Conservation (phyloP, 495 filamentous ascomycete species). For the Penicillium bialowiezense region DNA sequence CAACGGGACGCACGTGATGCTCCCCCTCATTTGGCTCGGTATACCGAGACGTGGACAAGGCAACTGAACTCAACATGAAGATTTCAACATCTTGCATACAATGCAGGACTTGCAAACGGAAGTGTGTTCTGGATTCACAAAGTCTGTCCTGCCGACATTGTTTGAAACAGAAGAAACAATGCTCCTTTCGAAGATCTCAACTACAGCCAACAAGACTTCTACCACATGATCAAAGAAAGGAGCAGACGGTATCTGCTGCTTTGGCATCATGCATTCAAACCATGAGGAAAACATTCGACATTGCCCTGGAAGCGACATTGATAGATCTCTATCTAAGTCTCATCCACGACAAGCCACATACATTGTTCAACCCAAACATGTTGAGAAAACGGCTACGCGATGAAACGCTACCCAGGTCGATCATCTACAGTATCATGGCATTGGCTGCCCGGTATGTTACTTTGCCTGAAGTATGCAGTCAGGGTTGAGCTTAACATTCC, state of each 20-base stretch:
- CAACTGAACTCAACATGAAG: slow-evolving; percentile 5
- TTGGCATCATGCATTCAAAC: background rate
- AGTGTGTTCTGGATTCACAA: background rate
- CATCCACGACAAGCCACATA: slow-evolving; percentile 32
- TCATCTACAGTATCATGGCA: slow-evolving; percentile 17
- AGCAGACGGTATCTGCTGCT: background rate
- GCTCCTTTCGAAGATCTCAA: background rate
- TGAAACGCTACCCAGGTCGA: background rate
- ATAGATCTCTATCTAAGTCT: slow-evolving; percentile 26
- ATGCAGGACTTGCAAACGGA: slow-evolving; percentile 8
- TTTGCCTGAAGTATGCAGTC: background rate
- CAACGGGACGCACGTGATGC: too few relatives aligned
- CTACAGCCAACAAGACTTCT: background rate
- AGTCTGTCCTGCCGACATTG: slow-evolving; percentile 4
- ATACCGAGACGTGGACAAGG: too few relatives aligned
- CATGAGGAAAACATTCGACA: background rate
- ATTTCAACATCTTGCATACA: slow-evolving; percentile 5
- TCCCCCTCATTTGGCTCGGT: too few relatives aligned
- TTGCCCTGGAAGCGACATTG: slow-evolving; percentile 4
- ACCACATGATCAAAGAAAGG: background rate
- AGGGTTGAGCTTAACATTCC: background rate
- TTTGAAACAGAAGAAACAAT: slow-evolving; percentile 4
- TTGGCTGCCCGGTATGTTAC: slow-evolving; percentile 18
- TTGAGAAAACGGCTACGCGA: slow-evolving; percentile 6
- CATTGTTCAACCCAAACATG: slow-evolving; percentile 21